Evolutionary conservation across 2,329 filamentous ascomycete genomes (phyloP), one percentile per base, ranked within the genome.

Genomic region (Parasarocladium wereldwijsianum): DNA sequence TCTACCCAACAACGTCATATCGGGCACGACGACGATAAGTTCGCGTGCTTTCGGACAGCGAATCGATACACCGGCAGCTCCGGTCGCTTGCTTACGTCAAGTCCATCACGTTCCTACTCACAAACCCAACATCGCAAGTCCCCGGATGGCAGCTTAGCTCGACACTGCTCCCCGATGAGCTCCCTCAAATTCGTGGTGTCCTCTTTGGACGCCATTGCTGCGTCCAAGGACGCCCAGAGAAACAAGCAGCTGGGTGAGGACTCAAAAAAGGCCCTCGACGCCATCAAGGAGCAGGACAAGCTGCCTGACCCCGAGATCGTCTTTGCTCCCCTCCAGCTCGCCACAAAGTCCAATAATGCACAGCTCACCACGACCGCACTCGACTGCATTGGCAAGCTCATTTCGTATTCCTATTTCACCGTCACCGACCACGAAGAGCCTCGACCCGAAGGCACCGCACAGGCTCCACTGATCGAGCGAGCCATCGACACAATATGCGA

Each of bases 401-500:
- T 96, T 50, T 94, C 87, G 45, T 98, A 93, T 54, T 93, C 90
- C 12, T 96, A 96, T 63, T 96, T 98, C 54, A 87, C 87, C 28
- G 71, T 83, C 29, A 70, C 76, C 20, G 62, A 61, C 30, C 55
- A 56, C 14, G 52, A 58, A 33, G 57, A 59, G 26, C 43, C 54
- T 32, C 52, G 61, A 39, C 44, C 45, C 34, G 45, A 51, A 28
- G 41, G 44, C 25, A 46, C 52, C 35, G 22, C 26, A 14, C 29
- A 25, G 17, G 18, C 79, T 4, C 86, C 87, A 11, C 64, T 98
- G 40, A 98, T 98, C 48, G 92, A 98, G 57, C 73, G 87, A 40
- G 90, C 92, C 35, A 98, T 98, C 46, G 92, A 98, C 56, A 93
- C 90, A 20, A 98, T 98, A 62, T 98, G 90, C 64, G 87, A 96